Base-by-base conservation (phyloP, 345 rosid genomes). In the Aquilaria yunnanensis region DNA sequence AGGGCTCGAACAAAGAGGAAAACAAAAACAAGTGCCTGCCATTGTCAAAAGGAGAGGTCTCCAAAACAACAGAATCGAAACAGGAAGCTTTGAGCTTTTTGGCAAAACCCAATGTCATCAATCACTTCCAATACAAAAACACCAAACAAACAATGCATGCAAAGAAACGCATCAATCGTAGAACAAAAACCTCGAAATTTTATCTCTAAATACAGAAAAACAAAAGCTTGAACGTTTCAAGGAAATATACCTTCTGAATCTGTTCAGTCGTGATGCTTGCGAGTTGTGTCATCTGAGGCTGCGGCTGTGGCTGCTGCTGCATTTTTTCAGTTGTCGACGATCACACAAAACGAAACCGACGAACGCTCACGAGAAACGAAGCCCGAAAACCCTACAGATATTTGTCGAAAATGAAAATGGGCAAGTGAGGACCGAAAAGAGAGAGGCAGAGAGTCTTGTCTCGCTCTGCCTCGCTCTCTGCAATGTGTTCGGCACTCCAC, bases 191-290 rank as follows among this genome's bases (percentile, higher is more conserved):
- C 23, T 37, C 4, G 62, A 8, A 51, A 5, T 62, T 23, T 43
- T 2, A 51, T 54, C 33, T 37, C 43, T 37, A 37, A 12, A 41
- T 16, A 23, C 32, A 2, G 13, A 37, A 50, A n/a, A 9, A 4
- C 10, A 32, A 61, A n/a, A 37, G 54, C 52, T 49, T 23, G 23
- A 23, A 23, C 23, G 23, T 23, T 47, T 32, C 45, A 61, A 63
- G 43, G 67, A 14, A 37, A 43, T 4, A 31, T 55, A 76, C 87
- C 84, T 73, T 75, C 71, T 79, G 82, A 68, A 82, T 79, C 80
- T 77, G 87, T 66, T 82, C 84, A 47, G 87, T 82, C 55, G 87
- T 77, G 60, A 77, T 51, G 58, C 66, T 75, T 13, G 73, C 33
- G 75, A 72, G 67, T 63, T 70, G 75, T 47, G 53, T 65, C 61